Conservation (phyloP, 2,329 filamentous ascomycete genomes). For the Alternaria triticimaculans region DNA sequence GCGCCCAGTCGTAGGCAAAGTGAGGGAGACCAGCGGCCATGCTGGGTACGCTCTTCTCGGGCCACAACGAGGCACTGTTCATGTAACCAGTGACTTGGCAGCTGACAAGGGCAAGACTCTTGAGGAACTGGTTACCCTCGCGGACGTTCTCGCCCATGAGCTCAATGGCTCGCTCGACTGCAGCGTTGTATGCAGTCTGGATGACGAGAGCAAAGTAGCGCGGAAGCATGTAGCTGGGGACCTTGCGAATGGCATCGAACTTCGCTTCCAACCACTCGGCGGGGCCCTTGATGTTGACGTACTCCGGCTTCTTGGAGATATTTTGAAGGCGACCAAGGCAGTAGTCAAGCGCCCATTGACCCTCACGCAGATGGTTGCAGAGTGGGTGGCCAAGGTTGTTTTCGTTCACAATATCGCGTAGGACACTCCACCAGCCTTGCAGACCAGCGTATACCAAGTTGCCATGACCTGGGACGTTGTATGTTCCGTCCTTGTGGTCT, state of each 20-base stretch:
- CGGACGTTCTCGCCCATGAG: constrained; percentile 80
- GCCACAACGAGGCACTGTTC: constrained; percentile 89
- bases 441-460: constrained; percentile 91
- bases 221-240: constrained; percentile 89
- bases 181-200: constrained; percentile 85
- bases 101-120: constrained; percentile 88
- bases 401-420: constrained; percentile 81
- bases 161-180: constrained; percentile 77
- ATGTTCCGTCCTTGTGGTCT: constrained; percentile 81
- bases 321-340: constrained; percentile 79
- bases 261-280: constrained; percentile 81
- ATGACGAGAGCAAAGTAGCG: constrained; percentile 92
- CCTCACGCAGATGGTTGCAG: constrained; percentile 89
- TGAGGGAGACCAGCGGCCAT: constrained; percentile 93
- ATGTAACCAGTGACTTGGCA: constrained; percentile 89
- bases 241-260: constrained; percentile 81
- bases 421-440: constrained; percentile 97
- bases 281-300: constrained; percentile 68
- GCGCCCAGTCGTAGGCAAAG: constrained; percentile 91
- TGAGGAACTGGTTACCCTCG: constrained; percentile 85
- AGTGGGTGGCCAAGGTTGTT: constrained; percentile 94
- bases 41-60: constrained; percentile 80
- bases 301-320: constrained; percentile 68
- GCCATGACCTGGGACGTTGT: constrained; percentile 83
- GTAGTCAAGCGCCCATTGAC: constrained; percentile 92